These are phyloP conservation scores for Pseudogymnoascus sp. DNA, from an alignment of 2,329 filamentous ascomycete genomes.

Conservation along the genomic window DNA sequence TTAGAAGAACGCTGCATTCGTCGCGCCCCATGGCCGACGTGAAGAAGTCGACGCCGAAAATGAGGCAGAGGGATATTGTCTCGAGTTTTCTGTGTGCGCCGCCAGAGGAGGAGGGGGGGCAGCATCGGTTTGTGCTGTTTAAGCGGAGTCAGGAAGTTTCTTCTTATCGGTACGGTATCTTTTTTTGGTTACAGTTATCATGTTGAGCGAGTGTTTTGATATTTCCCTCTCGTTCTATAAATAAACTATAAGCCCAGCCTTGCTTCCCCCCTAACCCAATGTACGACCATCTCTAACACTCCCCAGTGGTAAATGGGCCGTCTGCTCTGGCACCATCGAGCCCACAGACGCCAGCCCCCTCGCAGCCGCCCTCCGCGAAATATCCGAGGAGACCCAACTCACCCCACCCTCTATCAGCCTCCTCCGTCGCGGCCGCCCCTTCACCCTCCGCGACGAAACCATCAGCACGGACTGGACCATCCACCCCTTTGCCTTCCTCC, in stretches of 20 bases:
- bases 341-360: conserved; percentile 42
- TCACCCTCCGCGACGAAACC: conserved; percentile 44
- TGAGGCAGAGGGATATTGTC: conserved; percentile 30
- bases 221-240: neutral
- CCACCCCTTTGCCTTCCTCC: conserved; percentile 51
- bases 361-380: conserved; percentile 52
- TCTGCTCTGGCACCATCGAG: conserved; percentile 55
- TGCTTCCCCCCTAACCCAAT: neutral
- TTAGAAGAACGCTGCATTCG: neutral
- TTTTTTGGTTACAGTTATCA: neutral
- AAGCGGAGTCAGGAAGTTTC: conserved; percentile 49
- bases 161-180: conserved; percentile 46
- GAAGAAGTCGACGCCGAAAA: neutral
- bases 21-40: neutral
- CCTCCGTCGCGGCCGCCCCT: conserved; percentile 43
- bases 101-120: conserved; percentile 16
- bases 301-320: conserved; percentile 46
- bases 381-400: conserved; percentile 54
- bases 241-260: neutral
- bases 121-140: conserved; percentile 51
- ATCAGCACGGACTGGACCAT: conserved; percentile 53
- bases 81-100: conserved; percentile 36
- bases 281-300: conserved; percentile 14
- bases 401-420: conserved; percentile 27
- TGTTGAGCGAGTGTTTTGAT: neutral